Conservation (phyloP, 768 basidiomycete genomes). For the Suillus occidentalis region DNA sequence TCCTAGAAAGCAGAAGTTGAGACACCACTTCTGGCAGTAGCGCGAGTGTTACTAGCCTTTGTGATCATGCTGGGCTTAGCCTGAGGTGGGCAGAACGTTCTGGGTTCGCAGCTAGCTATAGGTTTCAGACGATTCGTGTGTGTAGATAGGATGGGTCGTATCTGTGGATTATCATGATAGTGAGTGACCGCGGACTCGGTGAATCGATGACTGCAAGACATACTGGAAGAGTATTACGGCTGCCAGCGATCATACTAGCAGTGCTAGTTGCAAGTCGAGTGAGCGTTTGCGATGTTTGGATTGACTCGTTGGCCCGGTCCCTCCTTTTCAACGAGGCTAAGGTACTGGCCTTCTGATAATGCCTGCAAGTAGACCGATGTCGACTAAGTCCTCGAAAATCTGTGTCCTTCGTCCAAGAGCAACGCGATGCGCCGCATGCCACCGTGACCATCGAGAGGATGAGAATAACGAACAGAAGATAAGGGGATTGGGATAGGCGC, state of each 20-base stretch:
- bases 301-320: not conserved
- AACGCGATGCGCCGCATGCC: not conserved
- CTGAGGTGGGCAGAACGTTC: not conserved
- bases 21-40: not conserved
- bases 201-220: no score
- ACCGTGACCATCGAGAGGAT: not conserved
- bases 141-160: not conserved
- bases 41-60: not conserved
- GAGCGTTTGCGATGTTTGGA: not conserved
- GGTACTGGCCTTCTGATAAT: not conserved
- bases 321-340: not conserved
- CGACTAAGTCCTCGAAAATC: not conserved
- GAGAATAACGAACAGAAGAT: not conserved
- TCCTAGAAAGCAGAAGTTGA: not conserved
- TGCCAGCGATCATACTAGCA: not conserved
- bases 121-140: not conserved
- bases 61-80: not conserved
- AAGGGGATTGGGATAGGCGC: no score
- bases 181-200: no score
- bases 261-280: not conserved
- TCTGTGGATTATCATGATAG: not conserved
- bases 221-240: no score
- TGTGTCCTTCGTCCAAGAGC: not conserved
- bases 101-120: not conserved
- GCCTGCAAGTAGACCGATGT: not conserved